Percentiles rank a stretch among this genome's conserved stretches.
Evolutionary conservation across 139 green algal species (phyloP).

Genomic region (Tetratostichococcus sp.): DNA sequence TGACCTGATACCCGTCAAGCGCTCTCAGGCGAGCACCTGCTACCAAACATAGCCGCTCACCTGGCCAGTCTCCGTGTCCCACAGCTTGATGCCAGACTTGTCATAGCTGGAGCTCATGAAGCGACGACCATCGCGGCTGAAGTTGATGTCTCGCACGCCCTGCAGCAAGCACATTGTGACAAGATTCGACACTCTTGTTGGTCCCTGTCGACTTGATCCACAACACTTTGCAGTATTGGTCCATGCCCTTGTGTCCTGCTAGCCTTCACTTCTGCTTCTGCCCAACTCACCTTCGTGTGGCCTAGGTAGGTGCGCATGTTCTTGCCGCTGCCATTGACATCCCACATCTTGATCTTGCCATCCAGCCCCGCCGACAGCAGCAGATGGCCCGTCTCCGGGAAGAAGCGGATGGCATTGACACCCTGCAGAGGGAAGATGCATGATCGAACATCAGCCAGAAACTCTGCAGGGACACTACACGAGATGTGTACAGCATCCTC

Average conservation of each 20-base stretch:
- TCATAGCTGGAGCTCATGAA: conserved; percentile 89
- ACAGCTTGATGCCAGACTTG: conserved; percentile 84
- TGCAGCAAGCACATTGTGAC: conserved; percentile 24
- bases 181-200: too few relatives aligned
- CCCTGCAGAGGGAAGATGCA: not conserved
- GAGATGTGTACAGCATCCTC: too few relatives aligned
- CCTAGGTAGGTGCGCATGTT: conserved; percentile 96
- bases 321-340: conserved; percentile 77
- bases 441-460: too few relatives aligned
- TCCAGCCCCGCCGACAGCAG: conserved; percentile 92
- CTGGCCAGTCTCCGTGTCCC: conserved; percentile 96
- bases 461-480: too few relatives aligned
- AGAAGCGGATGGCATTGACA: conserved; percentile 66
- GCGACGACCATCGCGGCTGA: conserved; percentile 79
- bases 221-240: too few relatives aligned
- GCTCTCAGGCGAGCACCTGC: too few relatives aligned
- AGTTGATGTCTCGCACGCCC: conserved; percentile 90
- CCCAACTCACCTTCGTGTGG: conserved; percentile 67
- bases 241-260: too few relatives aligned
- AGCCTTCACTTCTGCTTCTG: too few relatives aligned
- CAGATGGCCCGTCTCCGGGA: conserved; percentile 87
- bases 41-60: not conserved
- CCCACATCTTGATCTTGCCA: conserved; percentile 97
- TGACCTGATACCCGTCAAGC: too few relatives aligned
- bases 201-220: too few relatives aligned